A percentile compares a stretch with the other conserved stretches of the same genome.
phyloP scores from a whole-genome alignment of 352 stramenopile genomes.

The Peronosclerospora sorghi region DNA sequence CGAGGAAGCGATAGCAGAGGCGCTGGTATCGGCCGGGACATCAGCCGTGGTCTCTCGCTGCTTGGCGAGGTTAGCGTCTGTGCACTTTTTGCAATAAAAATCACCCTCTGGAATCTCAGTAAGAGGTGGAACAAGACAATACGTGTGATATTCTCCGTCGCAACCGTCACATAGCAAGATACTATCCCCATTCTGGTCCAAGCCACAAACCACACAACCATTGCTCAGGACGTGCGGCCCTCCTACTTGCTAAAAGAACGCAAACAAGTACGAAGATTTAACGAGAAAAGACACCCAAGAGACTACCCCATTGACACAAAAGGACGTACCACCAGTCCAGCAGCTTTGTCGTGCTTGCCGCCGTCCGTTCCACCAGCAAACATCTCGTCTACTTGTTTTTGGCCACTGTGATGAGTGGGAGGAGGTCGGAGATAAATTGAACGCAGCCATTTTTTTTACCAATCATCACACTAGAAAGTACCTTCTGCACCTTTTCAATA shows the following conservation, averaged over 20 bases:
- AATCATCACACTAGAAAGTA: too few relatives aligned
- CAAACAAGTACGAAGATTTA: too few relatives aligned
- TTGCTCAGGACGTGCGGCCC: constrained; percentile 24
- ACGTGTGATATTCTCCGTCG: constrained; percentile 80
- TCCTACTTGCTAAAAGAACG: constrained; percentile 7
- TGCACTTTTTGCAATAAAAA: constrained; percentile 76
- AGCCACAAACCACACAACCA: constrained; percentile 57
- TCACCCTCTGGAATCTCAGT: constrained; percentile 61
- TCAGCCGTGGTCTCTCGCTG: constrained; percentile 21
- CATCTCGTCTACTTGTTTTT: constrained; percentile 12
- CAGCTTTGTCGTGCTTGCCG: constrained; percentile 12
- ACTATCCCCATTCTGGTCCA: constrained; percentile 64
- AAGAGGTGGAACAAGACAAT: constrained; percentile 68
- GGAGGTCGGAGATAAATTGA: too few relatives aligned
- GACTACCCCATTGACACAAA: background rate
- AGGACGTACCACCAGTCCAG: constrained; percentile 9
- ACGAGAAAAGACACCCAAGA: too few relatives aligned
- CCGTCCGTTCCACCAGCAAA: constrained; percentile 5
- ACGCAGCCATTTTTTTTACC: too few relatives aligned
- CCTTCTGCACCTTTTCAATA: too few relatives aligned
- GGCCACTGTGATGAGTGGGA: too few relatives aligned
- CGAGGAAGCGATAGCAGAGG: background rate
- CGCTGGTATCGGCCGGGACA: too few relatives aligned
- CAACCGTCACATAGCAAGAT: constrained; percentile 80
- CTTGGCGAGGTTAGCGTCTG: constrained; percentile 27